phyloP scores from a whole-genome alignment of 2,329 filamentous ascomycete genomes.

The Pestalotiopsis sp. region DNA sequence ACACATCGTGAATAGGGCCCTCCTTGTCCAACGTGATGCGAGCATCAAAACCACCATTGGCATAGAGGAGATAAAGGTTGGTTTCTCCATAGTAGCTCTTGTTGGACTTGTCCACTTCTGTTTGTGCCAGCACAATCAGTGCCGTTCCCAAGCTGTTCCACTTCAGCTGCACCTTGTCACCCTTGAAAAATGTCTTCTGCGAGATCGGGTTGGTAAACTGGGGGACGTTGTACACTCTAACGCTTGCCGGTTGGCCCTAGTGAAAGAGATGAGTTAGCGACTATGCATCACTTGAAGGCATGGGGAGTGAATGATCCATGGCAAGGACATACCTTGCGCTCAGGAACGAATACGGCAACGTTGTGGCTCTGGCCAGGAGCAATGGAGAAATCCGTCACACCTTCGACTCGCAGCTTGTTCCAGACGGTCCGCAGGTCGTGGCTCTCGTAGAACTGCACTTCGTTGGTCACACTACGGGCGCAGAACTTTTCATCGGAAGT shows the following conservation, averaged over 20 bases:
- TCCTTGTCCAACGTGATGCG: constrained; percentile 93
- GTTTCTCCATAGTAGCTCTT: constrained; percentile 99
- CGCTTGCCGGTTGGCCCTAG: constrained; percentile 89
- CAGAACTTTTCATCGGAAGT: constrained; percentile 92
- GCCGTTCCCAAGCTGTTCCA: constrained; percentile 94
- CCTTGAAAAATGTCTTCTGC: constrained; percentile 99
- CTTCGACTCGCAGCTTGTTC: constrained; percentile 94
- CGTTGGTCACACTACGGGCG: constrained; percentile 91
- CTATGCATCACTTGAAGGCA: not conserved
- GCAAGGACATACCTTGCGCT: constrained; percentile 75
- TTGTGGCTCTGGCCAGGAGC: constrained; percentile 89
- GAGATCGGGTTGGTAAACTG: constrained; percentile 82
- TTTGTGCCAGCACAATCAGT: constrained; percentile 92
- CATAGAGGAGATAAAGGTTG: constrained; percentile 91
- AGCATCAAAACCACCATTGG: constrained; percentile 89
- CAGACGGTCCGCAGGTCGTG: constrained; percentile 83
- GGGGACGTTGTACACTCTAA: constrained; percentile 93
- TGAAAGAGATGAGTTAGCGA: constrained; percentile 21
- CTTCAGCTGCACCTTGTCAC: constrained; percentile 97
- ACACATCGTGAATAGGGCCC: constrained; percentile 94
- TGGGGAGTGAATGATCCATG: not conserved
- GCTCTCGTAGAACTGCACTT: constrained; percentile 96
- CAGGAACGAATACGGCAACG: constrained; percentile 92
- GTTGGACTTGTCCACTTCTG: constrained; percentile 95
- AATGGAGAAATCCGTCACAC: constrained; percentile 84